These are phyloP conservation scores for Tulasnella calospora DNA, from an alignment of 768 basidiomycete genomes.

Conservation along the genomic window DNA sequence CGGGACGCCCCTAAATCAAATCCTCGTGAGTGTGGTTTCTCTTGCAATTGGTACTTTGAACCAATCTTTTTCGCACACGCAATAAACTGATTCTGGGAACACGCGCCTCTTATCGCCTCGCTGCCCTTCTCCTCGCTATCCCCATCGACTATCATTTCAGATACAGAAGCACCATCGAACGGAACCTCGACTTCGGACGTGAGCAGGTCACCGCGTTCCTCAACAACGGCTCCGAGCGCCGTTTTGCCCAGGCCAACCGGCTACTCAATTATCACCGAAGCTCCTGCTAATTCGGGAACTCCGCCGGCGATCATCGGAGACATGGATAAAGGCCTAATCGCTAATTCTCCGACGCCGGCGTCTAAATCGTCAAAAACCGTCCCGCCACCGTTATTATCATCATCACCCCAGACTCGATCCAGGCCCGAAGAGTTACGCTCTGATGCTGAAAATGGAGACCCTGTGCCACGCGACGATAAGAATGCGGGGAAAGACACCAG, in stretches of 20 bases:
- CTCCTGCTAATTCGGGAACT: background rate
- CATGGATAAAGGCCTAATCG: background rate
- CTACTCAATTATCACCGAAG: background rate
- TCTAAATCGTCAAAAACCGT: background rate
- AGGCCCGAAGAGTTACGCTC: background rate
- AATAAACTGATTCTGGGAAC: constrained; percentile 2
- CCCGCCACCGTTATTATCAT: background rate
- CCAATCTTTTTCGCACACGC: background rate
- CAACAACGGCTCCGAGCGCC: background rate
- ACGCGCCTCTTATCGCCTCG: background rate
- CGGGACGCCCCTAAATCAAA: background rate
- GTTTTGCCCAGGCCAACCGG: constrained; percentile 1
- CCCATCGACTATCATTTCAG: background rate
- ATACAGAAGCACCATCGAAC: background rate
- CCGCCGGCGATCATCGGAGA: background rate
- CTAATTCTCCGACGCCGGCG: background rate
- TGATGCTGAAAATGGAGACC: background rate
- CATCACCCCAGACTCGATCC: background rate
- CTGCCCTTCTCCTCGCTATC: background rate
- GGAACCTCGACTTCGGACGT: background rate
- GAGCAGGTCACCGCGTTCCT: background rate
- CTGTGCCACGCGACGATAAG: constrained; percentile 5
- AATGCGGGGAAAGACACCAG: background rate
- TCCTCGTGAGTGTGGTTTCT: background rate
- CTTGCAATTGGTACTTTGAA: background rate